These are phyloP conservation scores for Axilococcus clingmanii DNA, from an alignment of 139 green algal genomes.

Conservation along the genomic window DNA sequence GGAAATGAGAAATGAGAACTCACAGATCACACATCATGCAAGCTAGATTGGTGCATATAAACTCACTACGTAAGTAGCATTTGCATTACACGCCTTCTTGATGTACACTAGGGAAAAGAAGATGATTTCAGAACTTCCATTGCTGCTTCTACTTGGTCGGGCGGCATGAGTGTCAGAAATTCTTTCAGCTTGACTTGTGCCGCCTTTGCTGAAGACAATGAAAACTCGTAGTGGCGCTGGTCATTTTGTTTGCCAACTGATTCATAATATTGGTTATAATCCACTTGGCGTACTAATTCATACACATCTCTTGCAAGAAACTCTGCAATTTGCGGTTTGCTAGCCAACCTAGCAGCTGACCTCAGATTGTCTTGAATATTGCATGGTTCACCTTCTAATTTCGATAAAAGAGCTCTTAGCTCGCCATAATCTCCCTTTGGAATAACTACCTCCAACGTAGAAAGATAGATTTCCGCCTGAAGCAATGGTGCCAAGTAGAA, in stretches of 20 bases:
- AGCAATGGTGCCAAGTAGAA: conserved; percentile 63
- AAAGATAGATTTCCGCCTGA: conserved; percentile 21
- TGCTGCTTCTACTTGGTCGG: conserved; percentile 32
- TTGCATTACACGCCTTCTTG: no score
- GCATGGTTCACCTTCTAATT: conserved; percentile 46
- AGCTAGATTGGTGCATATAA: no score
- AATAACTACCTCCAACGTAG: conserved; percentile 9
- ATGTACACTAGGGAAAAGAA: no score
- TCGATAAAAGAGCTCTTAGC: conserved; percentile 12
- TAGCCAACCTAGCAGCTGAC: conserved; percentile 23
- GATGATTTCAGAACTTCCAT: no score
- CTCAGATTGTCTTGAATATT: conserved; percentile 45
- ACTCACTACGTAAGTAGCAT: no score
- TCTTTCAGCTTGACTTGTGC: conserved; percentile 26
- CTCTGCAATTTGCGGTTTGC: conserved; percentile 1
- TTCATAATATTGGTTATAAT: conserved; percentile 39
- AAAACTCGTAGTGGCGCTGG: conserved; percentile 36
- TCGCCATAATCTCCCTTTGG: conserved; percentile 15
- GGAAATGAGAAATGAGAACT: no score
- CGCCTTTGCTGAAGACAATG: conserved; percentile 7
- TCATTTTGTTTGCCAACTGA: conserved; percentile 20
- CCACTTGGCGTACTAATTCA: conserved; percentile 26
- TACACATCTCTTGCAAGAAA: conserved; percentile 20
- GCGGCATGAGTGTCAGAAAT: conserved; percentile 35
- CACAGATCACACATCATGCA: no score